These are phyloP conservation scores for Penicillium sp. DNA, from an alignment of 2,329 filamentous ascomycete genomes.

Conservation along the genomic window DNA sequence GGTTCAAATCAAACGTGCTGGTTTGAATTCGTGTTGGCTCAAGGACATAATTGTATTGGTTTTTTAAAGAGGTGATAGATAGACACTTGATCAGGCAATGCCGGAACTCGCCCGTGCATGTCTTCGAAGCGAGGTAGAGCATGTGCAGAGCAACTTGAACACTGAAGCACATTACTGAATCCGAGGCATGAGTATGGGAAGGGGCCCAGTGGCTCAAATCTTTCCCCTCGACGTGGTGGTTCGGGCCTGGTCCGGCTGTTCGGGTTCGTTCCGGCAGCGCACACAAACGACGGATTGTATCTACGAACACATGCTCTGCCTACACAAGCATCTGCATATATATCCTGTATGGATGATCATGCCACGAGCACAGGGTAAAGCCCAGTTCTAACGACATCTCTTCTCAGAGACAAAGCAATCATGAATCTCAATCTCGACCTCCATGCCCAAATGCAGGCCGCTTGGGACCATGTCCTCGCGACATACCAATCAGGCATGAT, in stretches of 20 bases:
- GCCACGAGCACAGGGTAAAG: not conserved
- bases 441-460: not conserved
- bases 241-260: not conserved
- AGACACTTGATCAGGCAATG: not conserved
- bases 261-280: too few relatives aligned
- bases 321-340: not conserved
- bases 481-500: conserved; percentile 20
- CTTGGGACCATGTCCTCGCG: not conserved
- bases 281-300: too few relatives aligned
- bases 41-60: not conserved
- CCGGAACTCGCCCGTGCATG: not conserved
- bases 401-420: not conserved
- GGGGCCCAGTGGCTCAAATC: too few relatives aligned
- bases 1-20: not conserved
- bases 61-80: not conserved
- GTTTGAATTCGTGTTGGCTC: not conserved
- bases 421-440: conserved; percentile 5
- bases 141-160: not conserved
- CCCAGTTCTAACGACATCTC: too few relatives aligned
- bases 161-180: too few relatives aligned
- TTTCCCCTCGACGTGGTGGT: too few relatives aligned
- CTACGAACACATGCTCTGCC: too few relatives aligned
- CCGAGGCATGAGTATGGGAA: too few relatives aligned
- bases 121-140: not conserved
- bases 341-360: not conserved